Evolutionary conservation across 257 asterid species (phyloP), one percentile per base, ranked within the genome.

Genomic region (Ajuga chamaepitys): DNA sequence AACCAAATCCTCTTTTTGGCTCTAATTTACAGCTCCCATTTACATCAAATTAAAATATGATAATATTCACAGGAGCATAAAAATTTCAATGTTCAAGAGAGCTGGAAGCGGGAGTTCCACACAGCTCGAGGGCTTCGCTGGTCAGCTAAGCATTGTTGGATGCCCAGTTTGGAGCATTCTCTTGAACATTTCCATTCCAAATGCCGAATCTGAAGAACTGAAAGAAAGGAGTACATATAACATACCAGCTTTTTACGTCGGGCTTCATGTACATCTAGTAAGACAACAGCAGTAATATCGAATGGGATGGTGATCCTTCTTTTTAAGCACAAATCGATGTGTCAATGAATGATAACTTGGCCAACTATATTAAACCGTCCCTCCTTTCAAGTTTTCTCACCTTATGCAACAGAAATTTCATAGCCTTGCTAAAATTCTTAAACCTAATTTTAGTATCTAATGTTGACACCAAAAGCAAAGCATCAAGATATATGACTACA

Each of bases 101-200:
- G 71, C 20, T 2, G 73, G 51, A 47, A 34, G 58, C 65, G 37
- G 37, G n/a, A 66, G 64, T 22, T 4, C n/a, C 45, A 9, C 53
- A 41, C 71, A 24, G 77, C 71, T 26, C 13, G 70, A 53, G 34
- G 78, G 59, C 64, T 54, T 59, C n/a, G 72, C 37, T 9, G 41
- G 61, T 87, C 86, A 94, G 84, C 95, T 76, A 74, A 94, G 96
- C 95, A 94, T 86, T 11, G 89, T 76, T 7, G 96, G 95, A 68
- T 86, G 96, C 64, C 99, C 95, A 20, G 96, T 90, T 74, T 86
- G 96, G 74, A 94, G 97, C 93, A 94, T 94, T 86, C 96, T 81
- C 86, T 90, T 94, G 66, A 94, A 80, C 91, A 94, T 78, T 68
- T 88, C 97, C 85, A 90, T 94, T 71, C 99, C 99, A 61, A 94